Conservation (phyloP, 2,329 filamentous ascomycete genomes). For the Huntiella savannae region DNA sequence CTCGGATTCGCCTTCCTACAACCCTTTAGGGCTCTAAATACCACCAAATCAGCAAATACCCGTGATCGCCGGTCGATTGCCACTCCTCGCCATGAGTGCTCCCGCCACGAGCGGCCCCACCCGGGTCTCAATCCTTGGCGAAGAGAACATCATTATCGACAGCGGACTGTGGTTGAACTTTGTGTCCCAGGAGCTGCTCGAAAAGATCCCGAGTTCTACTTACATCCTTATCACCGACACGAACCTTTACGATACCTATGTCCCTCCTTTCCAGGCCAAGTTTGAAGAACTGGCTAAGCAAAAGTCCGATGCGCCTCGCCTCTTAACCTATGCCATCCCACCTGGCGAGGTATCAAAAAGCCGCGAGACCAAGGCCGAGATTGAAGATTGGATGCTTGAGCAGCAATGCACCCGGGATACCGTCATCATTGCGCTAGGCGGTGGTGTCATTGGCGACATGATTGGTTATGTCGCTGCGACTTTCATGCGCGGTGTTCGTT, state of each 20-base stretch:
- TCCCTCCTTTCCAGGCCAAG: conserved; percentile 46
- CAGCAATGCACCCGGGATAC: conserved; percentile 89
- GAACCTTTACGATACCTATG: conserved; percentile 66
- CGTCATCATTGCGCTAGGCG: conserved; percentile 82
- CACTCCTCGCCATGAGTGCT: neutral
- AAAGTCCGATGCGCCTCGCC: conserved; percentile 33
- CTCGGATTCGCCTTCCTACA: too few species aligned
- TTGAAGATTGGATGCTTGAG: conserved; percentile 92
- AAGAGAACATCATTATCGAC: conserved; percentile 79
- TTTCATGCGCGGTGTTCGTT: conserved; percentile 93
- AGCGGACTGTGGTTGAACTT: conserved; percentile 76
- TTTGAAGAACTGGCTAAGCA: conserved; percentile 18
- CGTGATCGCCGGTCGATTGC: neutral
- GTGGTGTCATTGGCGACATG: conserved; percentile 95
- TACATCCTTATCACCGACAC: conserved; percentile 96
- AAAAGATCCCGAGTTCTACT: conserved; percentile 63
- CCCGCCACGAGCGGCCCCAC: conserved; percentile 1
- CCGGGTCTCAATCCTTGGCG: conserved; percentile 56
- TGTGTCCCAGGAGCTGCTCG: conserved; percentile 62
- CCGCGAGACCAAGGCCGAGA: conserved; percentile 78
- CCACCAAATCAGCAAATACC: too few species aligned
- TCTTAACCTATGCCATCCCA: conserved; percentile 71
- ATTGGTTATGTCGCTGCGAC: conserved; percentile 94
- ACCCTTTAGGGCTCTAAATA: too few species aligned
- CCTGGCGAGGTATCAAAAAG: conserved; percentile 91